These are phyloP conservation scores for Monilinia fructigena DNA, from an alignment of 2,329 filamentous ascomycete species.

Conservation along the genomic window DNA sequence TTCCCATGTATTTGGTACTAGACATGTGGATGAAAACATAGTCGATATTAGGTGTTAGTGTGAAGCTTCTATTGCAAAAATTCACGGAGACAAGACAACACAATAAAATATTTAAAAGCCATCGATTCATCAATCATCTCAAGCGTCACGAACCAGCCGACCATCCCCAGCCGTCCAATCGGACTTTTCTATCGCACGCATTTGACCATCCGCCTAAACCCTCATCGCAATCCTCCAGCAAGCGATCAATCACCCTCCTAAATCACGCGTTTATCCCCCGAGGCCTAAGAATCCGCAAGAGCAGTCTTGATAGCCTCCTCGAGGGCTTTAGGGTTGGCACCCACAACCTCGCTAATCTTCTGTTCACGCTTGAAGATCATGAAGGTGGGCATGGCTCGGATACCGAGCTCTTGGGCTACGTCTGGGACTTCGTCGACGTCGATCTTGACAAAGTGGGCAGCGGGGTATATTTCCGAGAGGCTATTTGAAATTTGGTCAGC, in stretches of 20 bases:
- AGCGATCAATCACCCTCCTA: background rate
- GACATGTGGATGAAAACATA: too few relatives aligned
- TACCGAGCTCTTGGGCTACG: conserved; percentile 71
- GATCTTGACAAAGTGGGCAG: conserved; percentile 79
- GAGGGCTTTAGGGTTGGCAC: conserved; percentile 74
- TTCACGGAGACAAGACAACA: too few relatives aligned
- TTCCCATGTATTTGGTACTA: too few relatives aligned
- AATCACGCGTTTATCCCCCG: background rate
- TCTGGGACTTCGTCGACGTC: conserved; percentile 82
- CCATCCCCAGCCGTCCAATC: too few relatives aligned
- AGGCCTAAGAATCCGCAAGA: background rate
- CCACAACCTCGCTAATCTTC: conserved; percentile 71
- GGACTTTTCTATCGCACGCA: background rate
- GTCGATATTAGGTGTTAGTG: too few relatives aligned
- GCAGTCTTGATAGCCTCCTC: conserved; percentile 41
- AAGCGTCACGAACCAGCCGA: too few relatives aligned
- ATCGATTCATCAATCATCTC: too few relatives aligned
- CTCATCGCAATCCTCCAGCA: background rate
- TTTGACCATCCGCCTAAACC: background rate
- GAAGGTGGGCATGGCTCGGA: conserved; percentile 94
- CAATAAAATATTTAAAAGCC: too few relatives aligned
- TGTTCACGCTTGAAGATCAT: conserved; percentile 77
- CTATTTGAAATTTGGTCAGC: conserved; percentile 43
- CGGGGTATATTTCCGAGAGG: conserved; percentile 57
- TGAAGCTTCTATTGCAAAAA: too few relatives aligned